A percentile compares a stretch with the other conserved stretches of the same genome.
Evolutionary conservation across 768 basidiomycete species (phyloP).

Genomic region (Hirschioporus abietinus): DNA sequence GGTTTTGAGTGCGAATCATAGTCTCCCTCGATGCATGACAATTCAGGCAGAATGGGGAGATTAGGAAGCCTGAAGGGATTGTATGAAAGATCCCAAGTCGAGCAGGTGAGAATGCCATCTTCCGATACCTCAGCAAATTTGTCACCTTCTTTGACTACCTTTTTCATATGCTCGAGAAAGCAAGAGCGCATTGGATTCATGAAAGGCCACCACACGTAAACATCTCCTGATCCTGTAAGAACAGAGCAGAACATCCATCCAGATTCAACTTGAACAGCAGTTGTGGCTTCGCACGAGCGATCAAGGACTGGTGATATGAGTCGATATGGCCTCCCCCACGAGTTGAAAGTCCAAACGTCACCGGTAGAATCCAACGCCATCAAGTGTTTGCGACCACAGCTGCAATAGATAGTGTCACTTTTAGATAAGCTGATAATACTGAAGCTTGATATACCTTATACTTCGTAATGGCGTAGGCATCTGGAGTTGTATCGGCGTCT

Average conservation of each 20-base stretch:
- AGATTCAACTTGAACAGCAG: slow-evolving; percentile 55
- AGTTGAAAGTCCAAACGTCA: slow-evolving; percentile 68
- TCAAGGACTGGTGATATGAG: slow-evolving; percentile 37
- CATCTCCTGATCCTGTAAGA: slow-evolving; percentile 65
- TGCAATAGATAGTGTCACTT: slow-evolving; percentile 20
- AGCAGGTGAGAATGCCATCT: slow-evolving; percentile 53
- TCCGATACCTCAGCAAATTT: slow-evolving; percentile 26
- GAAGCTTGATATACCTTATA: slow-evolving; percentile 48
- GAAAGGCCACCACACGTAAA: slow-evolving; percentile 73
- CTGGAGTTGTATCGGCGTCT: slow-evolving; percentile 49
- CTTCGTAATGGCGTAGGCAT: slow-evolving; percentile 55
- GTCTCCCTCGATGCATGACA: slow-evolving; percentile 27
- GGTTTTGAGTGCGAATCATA: slow-evolving; percentile 28
- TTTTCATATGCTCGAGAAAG: slow-evolving; percentile 33
- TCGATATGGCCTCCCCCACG: slow-evolving; percentile 74
- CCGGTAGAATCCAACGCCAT: slow-evolving; percentile 53
- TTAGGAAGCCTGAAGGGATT: slow-evolving; percentile 50
- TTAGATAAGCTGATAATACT: slow-evolving; percentile 4
- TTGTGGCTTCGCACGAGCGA: slow-evolving; percentile 38
- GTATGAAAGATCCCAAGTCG: slow-evolving; percentile 49
- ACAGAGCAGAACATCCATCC: slow-evolving; percentile 76
- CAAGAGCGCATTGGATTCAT: slow-evolving; percentile 34
- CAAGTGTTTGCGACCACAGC: slow-evolving; percentile 75
- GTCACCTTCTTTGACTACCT: slow-evolving; percentile 39
- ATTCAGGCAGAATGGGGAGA: slow-evolving; percentile 39